Base-by-base conservation (phyloP, 106 monocot genomes). In the Amphibolis antarctica region DNA sequence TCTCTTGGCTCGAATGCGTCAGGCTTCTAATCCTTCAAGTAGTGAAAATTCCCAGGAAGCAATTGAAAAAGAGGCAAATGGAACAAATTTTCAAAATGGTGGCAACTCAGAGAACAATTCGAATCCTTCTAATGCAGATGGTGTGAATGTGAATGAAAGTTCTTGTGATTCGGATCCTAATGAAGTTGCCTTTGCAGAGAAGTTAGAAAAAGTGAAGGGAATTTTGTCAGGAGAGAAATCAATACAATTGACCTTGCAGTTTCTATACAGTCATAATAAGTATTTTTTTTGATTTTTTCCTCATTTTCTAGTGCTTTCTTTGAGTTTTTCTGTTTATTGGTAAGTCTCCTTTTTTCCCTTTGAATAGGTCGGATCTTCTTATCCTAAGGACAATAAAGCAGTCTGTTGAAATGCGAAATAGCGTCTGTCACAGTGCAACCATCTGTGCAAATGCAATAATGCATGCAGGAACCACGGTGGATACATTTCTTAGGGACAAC, bases 381-480 rank as follows among this genome's bases (percentile, higher is more conserved):
- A 99, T 99, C 69, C 59, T 99, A 63, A 99, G 88, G 72, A 85
- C 98, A 54, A 99, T 99, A 76, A 99, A 99, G 56, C 98, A 99
- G 66, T 88, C 91, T 4, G 91, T 99, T 53, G 98, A 99, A 78
- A 88, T 85, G 88, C 85, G 98, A 72, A 99, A 99, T 55, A 99
- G 98, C 78, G 98, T 99, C 14, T 99, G 98, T 55, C 91, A 99
- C 65, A 99, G 98, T 81, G 91, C 98, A 17, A 99, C 98, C 48
- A 92, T 99, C 23, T 99, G 88, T 77, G 87, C 98, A 30, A 99
- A 99, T 72, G 98, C 98, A 46, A 66, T 99, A 50, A 99, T 99
- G 98, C 98, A 99, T 76, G 98, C 98, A 3, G 98, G 98, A 71
- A 99, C 98, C 59, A 99, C 98, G 18, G 91, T 99, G 17, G 98